Evolutionary conservation across 2,329 filamentous ascomycete genomes (phyloP).

Genomic region (Aspergillus udagawae): DNA sequence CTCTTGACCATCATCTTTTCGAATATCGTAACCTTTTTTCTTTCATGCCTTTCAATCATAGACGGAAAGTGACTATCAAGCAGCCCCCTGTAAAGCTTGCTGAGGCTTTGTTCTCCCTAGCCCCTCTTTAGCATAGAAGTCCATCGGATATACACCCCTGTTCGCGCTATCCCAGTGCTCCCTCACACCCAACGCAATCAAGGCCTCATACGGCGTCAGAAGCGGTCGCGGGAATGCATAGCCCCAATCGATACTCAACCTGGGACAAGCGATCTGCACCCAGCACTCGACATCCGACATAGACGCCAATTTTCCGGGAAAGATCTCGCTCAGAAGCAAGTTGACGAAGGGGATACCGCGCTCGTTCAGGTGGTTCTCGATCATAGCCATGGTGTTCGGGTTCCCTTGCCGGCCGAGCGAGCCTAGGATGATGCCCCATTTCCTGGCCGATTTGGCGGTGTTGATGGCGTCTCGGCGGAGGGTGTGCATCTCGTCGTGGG

Average conservation of each 20-base stretch:
- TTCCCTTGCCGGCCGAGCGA: slow-evolving; percentile 92
- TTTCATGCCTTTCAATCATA: background rate
- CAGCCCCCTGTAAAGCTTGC: slow-evolving; percentile 15
- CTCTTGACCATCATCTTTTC: background rate
- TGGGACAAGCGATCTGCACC: slow-evolving; percentile 97
- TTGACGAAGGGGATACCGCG: slow-evolving; percentile 78
- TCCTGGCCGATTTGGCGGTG: slow-evolving; percentile 69
- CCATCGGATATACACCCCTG: slow-evolving; percentile 83
- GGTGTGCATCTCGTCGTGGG: slow-evolving; percentile 83
- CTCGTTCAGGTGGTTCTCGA: slow-evolving; percentile 70
- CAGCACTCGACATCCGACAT: slow-evolving; percentile 95
- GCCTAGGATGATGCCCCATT: slow-evolving; percentile 94
- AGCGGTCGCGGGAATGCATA: slow-evolving; percentile 89
- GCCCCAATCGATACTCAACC: slow-evolving; percentile 97
- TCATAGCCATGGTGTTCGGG: slow-evolving; percentile 81
- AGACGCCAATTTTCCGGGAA: slow-evolving; percentile 88
- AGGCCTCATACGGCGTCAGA: slow-evolving; percentile 89
- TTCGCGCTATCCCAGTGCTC: slow-evolving; percentile 66
- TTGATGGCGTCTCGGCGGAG: slow-evolving; percentile 73
- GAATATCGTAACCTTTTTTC: background rate
- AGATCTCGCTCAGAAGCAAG: slow-evolving; percentile 87
- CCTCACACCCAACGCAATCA: slow-evolving; percentile 77
- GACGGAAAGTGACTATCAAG: slow-evolving; percentile 6
- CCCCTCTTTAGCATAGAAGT: slow-evolving; percentile 92
- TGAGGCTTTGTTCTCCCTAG: slow-evolving; percentile 69